Evolutionary conservation across 495 filamentous ascomycete genomes (phyloP).

Genomic region (Trichoderma erinaceum): DNA sequence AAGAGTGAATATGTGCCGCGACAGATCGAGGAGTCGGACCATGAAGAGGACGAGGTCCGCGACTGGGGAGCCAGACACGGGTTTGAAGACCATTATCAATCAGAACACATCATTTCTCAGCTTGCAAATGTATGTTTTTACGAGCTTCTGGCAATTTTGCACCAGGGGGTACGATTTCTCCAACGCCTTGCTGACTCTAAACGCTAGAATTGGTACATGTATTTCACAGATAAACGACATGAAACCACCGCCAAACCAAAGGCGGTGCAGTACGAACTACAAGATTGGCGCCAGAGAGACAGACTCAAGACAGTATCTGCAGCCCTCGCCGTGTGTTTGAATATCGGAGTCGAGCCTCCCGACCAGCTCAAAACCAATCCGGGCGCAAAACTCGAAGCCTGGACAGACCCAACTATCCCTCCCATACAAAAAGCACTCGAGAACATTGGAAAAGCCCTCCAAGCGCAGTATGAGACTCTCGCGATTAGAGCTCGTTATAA

Average conservation of each 20-base stretch:
- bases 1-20: conserved; percentile 58
- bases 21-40: conserved; percentile 38
- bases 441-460: conserved; percentile 89
- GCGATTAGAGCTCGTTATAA: conserved; percentile 94
- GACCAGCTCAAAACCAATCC: conserved; percentile 92
- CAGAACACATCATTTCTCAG: conserved; percentile 55
- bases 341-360: conserved; percentile 95
- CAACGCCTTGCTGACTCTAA: conserved; percentile 27
- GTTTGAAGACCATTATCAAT: conserved; percentile 64
- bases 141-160: neutral
- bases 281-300: conserved; percentile 97
- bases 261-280: conserved; percentile 48
- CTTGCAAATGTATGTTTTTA: conserved; percentile 48
- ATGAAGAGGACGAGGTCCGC: conserved; percentile 33
- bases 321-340: conserved; percentile 87
- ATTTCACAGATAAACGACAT: conserved; percentile 94
- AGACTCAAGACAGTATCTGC: conserved; percentile 94
- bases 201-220: conserved; percentile 90
- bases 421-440: conserved; percentile 81
- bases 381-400: conserved; percentile 88
- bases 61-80: conserved; percentile 57
- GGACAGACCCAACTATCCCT: conserved; percentile 83
- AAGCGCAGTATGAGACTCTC: conserved; percentile 90
- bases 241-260: conserved; percentile 93
- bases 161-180: neutral